These are phyloP conservation scores for Delitschia confertaspora DNA, from an alignment of 495 filamentous ascomycete genomes.

Conservation along the genomic window DNA sequence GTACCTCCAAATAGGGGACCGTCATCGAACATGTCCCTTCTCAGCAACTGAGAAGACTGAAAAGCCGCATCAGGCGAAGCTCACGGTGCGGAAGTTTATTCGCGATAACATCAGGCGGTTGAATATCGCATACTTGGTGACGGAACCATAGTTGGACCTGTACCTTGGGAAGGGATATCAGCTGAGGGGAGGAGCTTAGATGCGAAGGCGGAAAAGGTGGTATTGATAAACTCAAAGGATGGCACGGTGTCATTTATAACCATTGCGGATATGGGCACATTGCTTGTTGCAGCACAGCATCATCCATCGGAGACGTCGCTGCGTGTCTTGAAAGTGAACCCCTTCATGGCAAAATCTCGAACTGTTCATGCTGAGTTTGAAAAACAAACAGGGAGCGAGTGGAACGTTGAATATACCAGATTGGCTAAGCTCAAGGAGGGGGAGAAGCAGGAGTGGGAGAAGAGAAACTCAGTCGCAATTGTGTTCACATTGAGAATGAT, in stretches of 20 bases:
- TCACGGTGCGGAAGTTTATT: conserved; percentile 53
- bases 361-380: conserved; percentile 58
- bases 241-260: conserved; percentile 54
- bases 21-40: conserved; percentile 58
- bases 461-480: conserved; percentile 46
- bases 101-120: conserved; percentile 42
- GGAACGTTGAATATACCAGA: conserved; percentile 46
- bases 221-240: conserved; percentile 49
- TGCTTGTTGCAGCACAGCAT: conserved; percentile 51
- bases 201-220: conserved; percentile 45
- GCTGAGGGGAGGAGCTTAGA: conserved; percentile 50
- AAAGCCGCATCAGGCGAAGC: conserved; percentile 61
- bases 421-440: conserved; percentile 43
- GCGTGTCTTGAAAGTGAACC: conserved; percentile 57
- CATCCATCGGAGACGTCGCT: conserved; percentile 46
- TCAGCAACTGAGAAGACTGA: conserved; percentile 53
- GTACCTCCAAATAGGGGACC: conserved; percentile 67
- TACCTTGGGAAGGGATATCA: conserved; percentile 42
- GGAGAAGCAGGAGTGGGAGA: conserved; percentile 50
- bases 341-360: conserved; percentile 55
- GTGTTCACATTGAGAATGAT: conserved; percentile 53
- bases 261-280: conserved; percentile 58
- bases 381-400: conserved; percentile 50
- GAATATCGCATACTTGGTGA: conserved; percentile 60
- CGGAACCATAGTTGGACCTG: conserved; percentile 62